Percentiles rank a stretch among this genome's conserved stretches.
phyloP scores from a whole-genome alignment of 768 basidiomycete genomes.

The Boletus rubescentipes region DNA sequence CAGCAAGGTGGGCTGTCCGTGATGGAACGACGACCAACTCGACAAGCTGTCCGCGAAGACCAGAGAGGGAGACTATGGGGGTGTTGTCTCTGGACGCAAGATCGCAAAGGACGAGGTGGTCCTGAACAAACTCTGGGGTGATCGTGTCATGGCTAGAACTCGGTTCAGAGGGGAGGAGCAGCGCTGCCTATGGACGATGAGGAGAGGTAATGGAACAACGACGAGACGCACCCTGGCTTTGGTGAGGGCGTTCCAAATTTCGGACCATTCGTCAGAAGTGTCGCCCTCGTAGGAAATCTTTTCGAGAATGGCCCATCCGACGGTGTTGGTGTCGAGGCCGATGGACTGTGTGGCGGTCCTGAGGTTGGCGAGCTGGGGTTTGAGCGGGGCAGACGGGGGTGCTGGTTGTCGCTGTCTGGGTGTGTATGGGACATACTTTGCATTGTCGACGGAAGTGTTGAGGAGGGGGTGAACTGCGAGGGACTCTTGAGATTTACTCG shows the following conservation, averaged over 20 bases:
- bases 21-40: constrained; percentile 46
- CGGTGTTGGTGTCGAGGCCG: constrained; percentile 59
- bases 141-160: constrained; percentile 51
- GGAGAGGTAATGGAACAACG: background rate
- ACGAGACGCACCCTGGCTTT: constrained; percentile 58
- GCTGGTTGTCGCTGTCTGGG: constrained; percentile 55
- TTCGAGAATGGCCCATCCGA: constrained; percentile 81
- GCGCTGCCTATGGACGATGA: constrained; percentile 55
- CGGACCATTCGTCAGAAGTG: constrained; percentile 60
- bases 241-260: constrained; percentile 63
- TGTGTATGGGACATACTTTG: constrained; percentile 75
- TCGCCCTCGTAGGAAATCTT: constrained; percentile 55
- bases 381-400: constrained; percentile 21
- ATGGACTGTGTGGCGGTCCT: constrained; percentile 70
- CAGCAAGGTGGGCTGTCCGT: constrained; percentile 33
- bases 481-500: constrained; percentile 48
- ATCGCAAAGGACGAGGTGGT: constrained; percentile 76
- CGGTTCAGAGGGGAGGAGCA: constrained; percentile 75
- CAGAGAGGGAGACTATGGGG: constrained; percentile 76
- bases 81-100: constrained; percentile 44
- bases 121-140: constrained; percentile 74
- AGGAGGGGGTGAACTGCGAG: constrained; percentile 66
- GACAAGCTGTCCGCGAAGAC: constrained; percentile 69
- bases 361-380: constrained; percentile 69
- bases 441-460: constrained; percentile 26